Conservation (phyloP, 306 rosid species). For the Gastrolobium villosum region DNA sequence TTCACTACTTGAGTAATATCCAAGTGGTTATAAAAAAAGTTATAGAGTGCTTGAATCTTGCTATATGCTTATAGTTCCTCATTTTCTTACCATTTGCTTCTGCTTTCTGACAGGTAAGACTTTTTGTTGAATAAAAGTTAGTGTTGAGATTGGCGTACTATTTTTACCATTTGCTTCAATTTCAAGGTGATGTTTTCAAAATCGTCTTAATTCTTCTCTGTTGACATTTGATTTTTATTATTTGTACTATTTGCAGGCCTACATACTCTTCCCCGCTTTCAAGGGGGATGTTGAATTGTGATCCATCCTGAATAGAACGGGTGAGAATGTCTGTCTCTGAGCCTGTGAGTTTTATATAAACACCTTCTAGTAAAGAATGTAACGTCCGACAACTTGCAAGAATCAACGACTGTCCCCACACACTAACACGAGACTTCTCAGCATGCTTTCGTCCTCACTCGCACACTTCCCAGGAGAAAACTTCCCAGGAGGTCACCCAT, state of each 20-base stretch:
- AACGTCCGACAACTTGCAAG: no score
- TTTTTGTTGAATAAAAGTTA: neutral
- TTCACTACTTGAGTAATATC: slow-evolving; percentile 20
- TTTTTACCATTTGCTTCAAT: slow-evolving; percentile 1
- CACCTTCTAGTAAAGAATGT: slow-evolving; percentile 29
- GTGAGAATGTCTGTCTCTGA: slow-evolving; percentile 23
- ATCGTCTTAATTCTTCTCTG: neutral
- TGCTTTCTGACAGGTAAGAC: slow-evolving; percentile 30
- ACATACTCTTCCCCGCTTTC: slow-evolving; percentile 29
- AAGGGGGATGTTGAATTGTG: slow-evolving; percentile 34
- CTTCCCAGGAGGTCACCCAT: no score
- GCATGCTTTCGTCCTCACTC: no score
- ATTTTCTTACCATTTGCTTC: slow-evolving; percentile 37
- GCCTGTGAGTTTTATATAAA: neutral
- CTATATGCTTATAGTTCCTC: slow-evolving; percentile 14
- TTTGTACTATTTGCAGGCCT: slow-evolving; percentile 44
- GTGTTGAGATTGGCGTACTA: neutral
- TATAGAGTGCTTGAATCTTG: neutral
- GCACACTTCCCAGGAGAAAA: no score
- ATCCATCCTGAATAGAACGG: slow-evolving; percentile 35
- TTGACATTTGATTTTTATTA: slow-evolving; percentile 38
- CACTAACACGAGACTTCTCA: no score
- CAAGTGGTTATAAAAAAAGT: slow-evolving; percentile 1
- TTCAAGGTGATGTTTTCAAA: slow-evolving; percentile 37
- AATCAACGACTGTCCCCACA: no score